Evolutionary conservation across 1,284 basidiomycete species (phyloP), one percentile per base, ranked within the genome.

Genomic region (Cryptococcus sp.): DNA sequence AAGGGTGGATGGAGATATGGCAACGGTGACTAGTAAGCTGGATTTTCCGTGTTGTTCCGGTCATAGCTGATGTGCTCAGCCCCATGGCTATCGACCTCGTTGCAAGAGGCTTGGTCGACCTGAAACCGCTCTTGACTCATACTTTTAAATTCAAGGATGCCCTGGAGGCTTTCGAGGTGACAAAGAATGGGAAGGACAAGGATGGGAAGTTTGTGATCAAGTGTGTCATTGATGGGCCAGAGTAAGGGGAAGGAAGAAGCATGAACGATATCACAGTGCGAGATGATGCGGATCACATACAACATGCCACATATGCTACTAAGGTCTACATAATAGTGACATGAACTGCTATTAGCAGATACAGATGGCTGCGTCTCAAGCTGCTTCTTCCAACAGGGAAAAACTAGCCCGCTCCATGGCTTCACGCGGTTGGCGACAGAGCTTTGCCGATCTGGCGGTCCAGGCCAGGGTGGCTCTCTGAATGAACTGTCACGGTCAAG

Each of bases 141-240:
- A 80, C 89, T 81, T 79, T 77, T 69, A 60, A 73, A 42, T 79
- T 79, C 60, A 66, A 73, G 43, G 75, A 74, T 48, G 77, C 80
- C 2, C 58, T 76, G 43, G 73, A 76, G 57, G 80, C 80, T 1
- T 82, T 81, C 62, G 75, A 78, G 50, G 72, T 76, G 18, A 79
- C 77, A 25, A 74, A 76, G 48, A 67, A 63, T 23, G 91, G 92
- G 28, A 88, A 86, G 75, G 86, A 90, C 50, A 79, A 71, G 43
- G 77, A 81, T 51, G 80, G 79, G 26, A 76, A 76, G 60, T 48
- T 56, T 35, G 68, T 70, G 2, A 73, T 73, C 63, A 73, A 73
- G 60, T 69, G 66, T 53, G 68, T 73, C 18, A 73, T 73, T 52
- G 58, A 62, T 43, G 71, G 69, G 22, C 71, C 71, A 5, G 61